Evolutionary conservation across 257 asterid genomes (phyloP).

Genomic region (Vinca minor): DNA sequence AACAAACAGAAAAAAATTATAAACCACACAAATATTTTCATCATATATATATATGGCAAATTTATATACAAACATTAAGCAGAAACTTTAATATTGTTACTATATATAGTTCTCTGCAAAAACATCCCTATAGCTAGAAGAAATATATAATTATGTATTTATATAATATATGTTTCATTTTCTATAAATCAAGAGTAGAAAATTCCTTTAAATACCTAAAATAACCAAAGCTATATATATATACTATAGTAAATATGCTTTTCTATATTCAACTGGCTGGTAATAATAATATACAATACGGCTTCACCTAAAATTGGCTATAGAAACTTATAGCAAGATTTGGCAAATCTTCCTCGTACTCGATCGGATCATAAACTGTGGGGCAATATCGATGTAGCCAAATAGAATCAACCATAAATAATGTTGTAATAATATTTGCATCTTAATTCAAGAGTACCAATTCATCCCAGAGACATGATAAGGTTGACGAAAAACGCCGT

Average conservation of each 20-base stretch:
- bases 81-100: too few species aligned
- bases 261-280: constrained; percentile 20
- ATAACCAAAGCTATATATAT: constrained; percentile 13
- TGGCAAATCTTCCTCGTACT: background rate
- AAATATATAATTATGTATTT: background rate
- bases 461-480: constrained; percentile 34
- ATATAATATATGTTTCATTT: background rate
- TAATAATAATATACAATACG: constrained; percentile 28
- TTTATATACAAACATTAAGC: too few species aligned
- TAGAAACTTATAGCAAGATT: background rate
- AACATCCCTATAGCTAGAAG: too few species aligned
- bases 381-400: too few species aligned
- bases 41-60: too few species aligned
- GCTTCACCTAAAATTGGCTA: constrained; percentile 33
- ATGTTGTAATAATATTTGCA: background rate
- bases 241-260: background rate
- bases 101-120: too few species aligned
- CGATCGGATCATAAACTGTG: background rate
- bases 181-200: constrained; percentile 9
- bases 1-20: too few species aligned
- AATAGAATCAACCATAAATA: constrained; percentile 4
- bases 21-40: too few species aligned
- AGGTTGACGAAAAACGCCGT: constrained; percentile 62
- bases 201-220: constrained; percentile 8
- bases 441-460: constrained; percentile 45